Conservation (phyloP, 495 filamentous ascomycete species). For the Penicillium angulare region DNA sequence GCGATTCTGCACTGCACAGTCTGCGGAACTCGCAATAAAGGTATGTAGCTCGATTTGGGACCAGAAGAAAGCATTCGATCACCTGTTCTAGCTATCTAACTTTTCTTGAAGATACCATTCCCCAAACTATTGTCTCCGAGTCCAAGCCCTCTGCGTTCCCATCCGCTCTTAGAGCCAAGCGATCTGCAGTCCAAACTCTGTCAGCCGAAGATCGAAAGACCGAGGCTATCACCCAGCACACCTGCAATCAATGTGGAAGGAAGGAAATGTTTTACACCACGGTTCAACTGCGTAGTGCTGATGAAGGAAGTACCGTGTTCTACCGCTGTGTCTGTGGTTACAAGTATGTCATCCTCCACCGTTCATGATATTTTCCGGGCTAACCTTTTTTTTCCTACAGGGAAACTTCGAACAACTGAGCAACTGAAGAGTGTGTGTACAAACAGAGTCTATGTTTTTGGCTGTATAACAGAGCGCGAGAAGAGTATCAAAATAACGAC, state of each 20-base stretch:
- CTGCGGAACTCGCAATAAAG: slow-evolving; percentile 81
- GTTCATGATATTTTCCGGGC: not conserved
- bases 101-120: slow-evolving; percentile 62
- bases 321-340: slow-evolving; percentile 83
- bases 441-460: slow-evolving; percentile 27
- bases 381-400: slow-evolving; percentile 30
- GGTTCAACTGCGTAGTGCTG: slow-evolving; percentile 84
- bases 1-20: slow-evolving; percentile 77
- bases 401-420: slow-evolving; percentile 44
- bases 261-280: slow-evolving; percentile 83
- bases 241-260: slow-evolving; percentile 77
- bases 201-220: slow-evolving; percentile 76
- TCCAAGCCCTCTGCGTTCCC: slow-evolving; percentile 87
- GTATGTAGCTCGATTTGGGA: slow-evolving; percentile 38
- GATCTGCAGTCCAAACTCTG: slow-evolving; percentile 79
- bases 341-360: slow-evolving; percentile 58
- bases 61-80: not conserved
- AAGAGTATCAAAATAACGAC: slow-evolving; percentile 33
- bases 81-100: not conserved
- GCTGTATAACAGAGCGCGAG: slow-evolving; percentile 26
- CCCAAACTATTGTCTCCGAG: slow-evolving; percentile 75
- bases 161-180: slow-evolving; percentile 79
- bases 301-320: slow-evolving; percentile 91
- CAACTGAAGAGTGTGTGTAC: no score
- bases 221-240: slow-evolving; percentile 65